phyloP scores from a whole-genome alignment of 371 early-diverging fungal genomes.

The Mortierella sp. region DNA sequence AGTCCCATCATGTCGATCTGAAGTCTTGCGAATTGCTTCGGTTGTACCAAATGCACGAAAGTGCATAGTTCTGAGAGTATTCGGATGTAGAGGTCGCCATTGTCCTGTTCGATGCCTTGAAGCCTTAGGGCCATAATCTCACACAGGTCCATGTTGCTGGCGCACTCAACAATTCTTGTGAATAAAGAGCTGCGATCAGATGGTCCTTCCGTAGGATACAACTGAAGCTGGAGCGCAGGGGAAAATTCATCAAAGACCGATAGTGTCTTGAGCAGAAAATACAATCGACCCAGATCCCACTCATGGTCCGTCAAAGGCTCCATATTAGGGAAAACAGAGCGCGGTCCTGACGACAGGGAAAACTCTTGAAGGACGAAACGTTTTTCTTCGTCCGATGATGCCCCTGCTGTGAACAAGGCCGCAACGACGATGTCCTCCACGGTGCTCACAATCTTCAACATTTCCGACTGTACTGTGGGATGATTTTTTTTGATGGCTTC shows the following conservation, averaged over 20 bases:
- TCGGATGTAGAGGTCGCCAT: conserved; percentile 24
- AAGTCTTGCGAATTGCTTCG: conserved; percentile 30
- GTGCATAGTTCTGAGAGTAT: conserved; percentile 29
- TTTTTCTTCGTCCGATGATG: conserved; percentile 15
- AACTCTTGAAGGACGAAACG: conserved; percentile 23
- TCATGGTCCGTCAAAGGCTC: conserved; percentile 28
- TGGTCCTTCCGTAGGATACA: conserved; percentile 16
- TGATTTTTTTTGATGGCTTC: conserved; percentile 13
- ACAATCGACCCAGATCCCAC: conserved; percentile 37
- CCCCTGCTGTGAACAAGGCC: conserved; percentile 5
- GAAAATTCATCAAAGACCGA: conserved; percentile 40
- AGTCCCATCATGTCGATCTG: conserved; percentile 41
- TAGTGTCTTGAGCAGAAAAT: conserved; percentile 31
- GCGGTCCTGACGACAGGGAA: conserved; percentile 19
- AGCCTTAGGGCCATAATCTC: conserved; percentile 11
- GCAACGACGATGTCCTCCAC: conserved; percentile 31
- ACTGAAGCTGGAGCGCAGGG: conserved; percentile 16
- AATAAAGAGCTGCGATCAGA: conserved; percentile 8
- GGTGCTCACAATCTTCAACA: conserved; percentile 22
- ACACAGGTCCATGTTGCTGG: conserved; percentile 1
- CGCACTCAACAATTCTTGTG: conserved; percentile 15
- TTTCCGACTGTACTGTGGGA: conserved; percentile 24
- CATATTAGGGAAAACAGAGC: neutral
- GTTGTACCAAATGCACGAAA: conserved; percentile 32
- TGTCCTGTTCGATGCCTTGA: conserved; percentile 1